Percentiles rank a stretch among this genome's conserved stretches.
phyloP scores from a whole-genome alignment of 2,329 filamentous ascomycete genomes.

The Thelonectria rubi region DNA sequence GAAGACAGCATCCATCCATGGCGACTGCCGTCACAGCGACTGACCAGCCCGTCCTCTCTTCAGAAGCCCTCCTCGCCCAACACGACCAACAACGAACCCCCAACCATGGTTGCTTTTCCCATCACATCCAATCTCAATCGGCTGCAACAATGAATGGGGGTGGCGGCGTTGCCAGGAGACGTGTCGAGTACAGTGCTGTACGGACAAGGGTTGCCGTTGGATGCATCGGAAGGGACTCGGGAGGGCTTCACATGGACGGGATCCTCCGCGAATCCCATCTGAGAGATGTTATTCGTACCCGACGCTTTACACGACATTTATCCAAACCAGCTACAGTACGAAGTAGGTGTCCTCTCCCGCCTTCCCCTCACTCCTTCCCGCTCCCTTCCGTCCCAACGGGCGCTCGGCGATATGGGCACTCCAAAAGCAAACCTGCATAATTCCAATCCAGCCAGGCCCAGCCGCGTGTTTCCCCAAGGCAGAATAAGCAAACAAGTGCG shows the following conservation, averaged over 20 bases:
- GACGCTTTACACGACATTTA: no score
- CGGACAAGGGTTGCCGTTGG: neutral
- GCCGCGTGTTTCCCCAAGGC: neutral
- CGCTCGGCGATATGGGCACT: neutral
- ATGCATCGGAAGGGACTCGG: no score
- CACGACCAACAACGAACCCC: neutral
- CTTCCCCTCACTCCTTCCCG: no score
- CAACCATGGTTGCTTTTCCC: neutral
- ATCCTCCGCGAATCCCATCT: no score
- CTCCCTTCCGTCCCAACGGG: neutral
- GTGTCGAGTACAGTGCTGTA: neutral
- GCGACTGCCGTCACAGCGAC: no score
- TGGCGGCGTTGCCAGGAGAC: neutral
- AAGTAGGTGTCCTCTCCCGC: no score
- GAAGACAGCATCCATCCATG: no score
- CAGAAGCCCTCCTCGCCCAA: no score
- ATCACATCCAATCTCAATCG: neutral
- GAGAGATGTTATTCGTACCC: no score
- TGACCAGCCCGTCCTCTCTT: no score
- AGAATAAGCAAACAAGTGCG: neutral
- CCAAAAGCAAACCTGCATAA: neutral
- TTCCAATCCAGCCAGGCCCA: neutral
- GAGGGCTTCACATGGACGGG: no score
- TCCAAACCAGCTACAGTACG: no score
- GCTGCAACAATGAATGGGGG: neutral